phyloP scores from a whole-genome alignment of 2,329 filamentous ascomycete genomes.

The Blastomyces gilchristii region DNA sequence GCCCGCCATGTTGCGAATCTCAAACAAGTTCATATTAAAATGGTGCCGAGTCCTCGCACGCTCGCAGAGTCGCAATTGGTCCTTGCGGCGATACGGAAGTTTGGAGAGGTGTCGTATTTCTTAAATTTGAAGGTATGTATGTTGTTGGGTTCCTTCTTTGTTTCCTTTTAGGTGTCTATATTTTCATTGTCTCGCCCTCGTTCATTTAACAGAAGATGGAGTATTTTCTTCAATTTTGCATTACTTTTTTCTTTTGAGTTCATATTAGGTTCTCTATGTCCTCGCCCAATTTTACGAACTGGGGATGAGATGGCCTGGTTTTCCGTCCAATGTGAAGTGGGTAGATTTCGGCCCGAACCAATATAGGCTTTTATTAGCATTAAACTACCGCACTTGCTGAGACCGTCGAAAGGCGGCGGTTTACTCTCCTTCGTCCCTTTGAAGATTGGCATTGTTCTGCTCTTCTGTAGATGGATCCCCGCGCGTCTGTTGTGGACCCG shows the following conservation, averaged over 20 bases:
- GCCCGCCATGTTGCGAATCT: constrained; percentile 14
- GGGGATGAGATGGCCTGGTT: background rate
- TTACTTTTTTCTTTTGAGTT: background rate
- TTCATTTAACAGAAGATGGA: background rate
- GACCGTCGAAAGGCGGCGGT: background rate
- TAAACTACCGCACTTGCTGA: background rate
- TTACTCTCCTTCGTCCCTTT: background rate
- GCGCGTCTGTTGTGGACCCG: background rate
- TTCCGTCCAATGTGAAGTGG: background rate
- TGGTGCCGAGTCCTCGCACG: constrained; percentile 21
- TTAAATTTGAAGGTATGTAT: constrained; percentile 26
- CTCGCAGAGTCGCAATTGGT: constrained; percentile 28
- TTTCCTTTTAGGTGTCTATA: background rate
- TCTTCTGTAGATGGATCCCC: background rate
- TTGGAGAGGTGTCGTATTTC: constrained; percentile 33
- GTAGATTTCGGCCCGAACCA: background rate
- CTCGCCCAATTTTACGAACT: background rate
- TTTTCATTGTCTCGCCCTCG: background rate
- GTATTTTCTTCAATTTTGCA: background rate
- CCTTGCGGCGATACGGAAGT: constrained; percentile 31
- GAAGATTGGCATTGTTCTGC: background rate
- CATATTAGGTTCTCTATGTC: background rate
- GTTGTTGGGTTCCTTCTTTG: background rate
- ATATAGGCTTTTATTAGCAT: background rate
- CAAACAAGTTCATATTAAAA: constrained; percentile 25